Base-by-base conservation (phyloP, 2,329 filamentous ascomycete species). In the Neonectria faginata region DNA sequence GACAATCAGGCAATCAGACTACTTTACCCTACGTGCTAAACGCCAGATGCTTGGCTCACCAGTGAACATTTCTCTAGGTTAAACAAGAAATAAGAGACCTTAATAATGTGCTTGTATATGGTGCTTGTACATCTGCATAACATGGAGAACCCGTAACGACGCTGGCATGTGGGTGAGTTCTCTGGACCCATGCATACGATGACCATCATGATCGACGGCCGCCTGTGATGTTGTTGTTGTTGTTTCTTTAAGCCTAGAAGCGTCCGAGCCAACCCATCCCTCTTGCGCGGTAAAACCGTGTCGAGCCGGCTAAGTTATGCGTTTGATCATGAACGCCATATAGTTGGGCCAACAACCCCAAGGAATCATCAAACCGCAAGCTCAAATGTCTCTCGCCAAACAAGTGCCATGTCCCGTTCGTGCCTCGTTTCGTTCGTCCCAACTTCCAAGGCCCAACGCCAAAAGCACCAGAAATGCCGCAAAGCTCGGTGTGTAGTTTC, bases 381-480 rank as follows among this genome's bases (percentile, higher is more conserved):
- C 59, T 36, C 45, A 52, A 53, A 52, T 53, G 53, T 60, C 60
- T 20, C 45, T 62, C 52, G 48, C 45, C 39, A 44, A 57, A 12
- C 27, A 51, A 57, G 50, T 42, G 58, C 59, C 36, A 64, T 64
- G 56, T 45, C 56, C 39, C 54, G 51, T 52, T 51, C 56, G 48
- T 56, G 42, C 56, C 44, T 57, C 33, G 18, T 52, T 48, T 36
- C 57, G 36, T 54, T 36, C 57, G 41, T 54, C 44, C 50, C 57
- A 64, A 64, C 62, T n/a, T n/a, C n/a, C n/a, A n/a, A n/a, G n/a
- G n/a, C n/a, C n/a, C n/a, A 64, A 64, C 62, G 62, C 62, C 62
- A 64, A 51, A 59, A 47, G 62, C 36, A 62, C 20, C 44, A 44
- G 29, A 52, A 48, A 52, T 53, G 42, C 45, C 27, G 60, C 42